Base-by-base conservation (phyloP, 257 asterid species). In the Cordia subcordata region DNA sequence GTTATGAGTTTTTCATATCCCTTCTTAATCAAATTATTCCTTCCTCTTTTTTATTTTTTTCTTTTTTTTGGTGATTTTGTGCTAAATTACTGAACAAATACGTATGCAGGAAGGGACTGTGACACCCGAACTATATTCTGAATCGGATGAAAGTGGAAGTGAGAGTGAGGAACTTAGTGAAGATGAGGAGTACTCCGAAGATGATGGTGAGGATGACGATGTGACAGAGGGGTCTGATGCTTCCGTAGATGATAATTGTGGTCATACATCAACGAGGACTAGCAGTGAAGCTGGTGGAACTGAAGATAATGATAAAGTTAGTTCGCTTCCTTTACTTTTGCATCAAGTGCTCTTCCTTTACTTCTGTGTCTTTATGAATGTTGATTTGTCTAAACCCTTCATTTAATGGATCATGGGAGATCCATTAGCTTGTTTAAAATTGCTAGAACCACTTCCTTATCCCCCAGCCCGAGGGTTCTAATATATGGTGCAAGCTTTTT, bases 121-220 rank as follows among this genome's bases (percentile, higher is more conserved):
- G 55, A 61, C 88, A 21, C 88, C 92, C 66, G 99, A 79, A 68
- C 86, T 94, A 35, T 93, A 93, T 72, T 81, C 99, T 50, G 96
- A 93, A 62, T 78, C 96, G 17, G 99, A 93, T 44, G 99, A 85
- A 61, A 85, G 85, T 76, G 96, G 82, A 57, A 83, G 87, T 63
- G 97, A 82, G 76, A 81, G 88, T 32, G 96, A 86, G 66, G 99
- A 93, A 76, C 81, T 92, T 60, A 81, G 87, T 38, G 99, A 90
- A 66, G 95, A 85, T 60, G 90, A 82, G 57, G 85, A 84, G 53
- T 72, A 60, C 49, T 61, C 70, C 55, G 79, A 68, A 20, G 81
- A 85, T 9, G 88, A 78, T 42, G 77, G 60, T 27, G 85, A 72
- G 33, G 79, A 82, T 72, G 73, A 79, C 8, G 38, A 51, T 44